Base-by-base conservation (phyloP, 2,329 filamentous ascomycete genomes). In the Ophiocordyceps robertsii region DNA sequence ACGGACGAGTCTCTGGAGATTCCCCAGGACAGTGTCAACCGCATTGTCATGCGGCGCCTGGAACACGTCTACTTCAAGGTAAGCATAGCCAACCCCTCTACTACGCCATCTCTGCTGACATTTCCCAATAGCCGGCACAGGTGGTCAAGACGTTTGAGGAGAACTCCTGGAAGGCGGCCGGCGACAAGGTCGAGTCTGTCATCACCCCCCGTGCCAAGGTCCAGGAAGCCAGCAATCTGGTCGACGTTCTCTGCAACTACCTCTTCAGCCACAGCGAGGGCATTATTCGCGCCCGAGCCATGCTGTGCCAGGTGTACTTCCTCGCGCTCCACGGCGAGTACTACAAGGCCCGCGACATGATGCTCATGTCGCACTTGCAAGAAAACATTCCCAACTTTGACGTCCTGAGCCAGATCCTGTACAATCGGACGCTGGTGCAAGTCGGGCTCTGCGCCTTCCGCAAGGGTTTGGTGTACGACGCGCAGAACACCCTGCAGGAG, bases 41-140 rank as follows among this genome's bases (percentile, higher is more conserved):
- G 92, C 46, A 79, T 95, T 42, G 76, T 95, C 52, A 94, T 95
- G 79, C 81, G 92, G 57, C 80, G 93, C 54, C 68, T 98, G 50
- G 93, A 98, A 67, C 93, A 98, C 64, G 77, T 96, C 56, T 98
- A 98, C 73, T 98, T 96, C 79, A 98, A 98, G 76, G 79, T 82
- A 63, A 27, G 19, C 24, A 27, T 27, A 38, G n/a, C 17, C 21
- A 17, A 24, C 13, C 21, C 7, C 19, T 14, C 13, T 13, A 11
- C 13, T 12, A 4, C 8, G 21, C 21, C n/a, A 17, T 27, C 11
- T 21, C 7, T 29, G 41, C 47, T 53, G 31, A 51, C 43, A 14
- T 42, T 36, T 12, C 19, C 12, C 29, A 10, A 27, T 53, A 82
- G 82, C 92, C 92, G 44, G 77, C 88, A 11, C 83, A 90, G 65